These are phyloP conservation scores for Pleurozium schreberi DNA, from an alignment of 225 moss, liverwort and hornwort genomes.

Conservation along the genomic window DNA sequence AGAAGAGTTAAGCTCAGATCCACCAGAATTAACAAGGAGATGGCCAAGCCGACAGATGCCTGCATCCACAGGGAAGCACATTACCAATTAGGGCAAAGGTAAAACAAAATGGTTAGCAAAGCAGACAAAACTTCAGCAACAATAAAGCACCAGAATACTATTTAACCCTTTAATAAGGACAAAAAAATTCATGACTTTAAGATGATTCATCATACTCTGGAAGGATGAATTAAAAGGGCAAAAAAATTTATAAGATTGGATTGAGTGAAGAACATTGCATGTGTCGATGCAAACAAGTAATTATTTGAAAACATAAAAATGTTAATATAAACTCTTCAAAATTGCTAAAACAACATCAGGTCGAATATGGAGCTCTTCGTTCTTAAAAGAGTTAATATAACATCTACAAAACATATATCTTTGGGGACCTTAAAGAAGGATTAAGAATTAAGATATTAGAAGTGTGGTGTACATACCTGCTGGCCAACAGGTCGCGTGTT, in stretches of 20 bases:
- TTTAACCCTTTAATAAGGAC: neutral
- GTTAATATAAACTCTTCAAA: neutral
- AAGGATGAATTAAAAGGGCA: no score
- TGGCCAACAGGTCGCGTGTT: slow-evolving; percentile 77
- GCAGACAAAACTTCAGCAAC: neutral
- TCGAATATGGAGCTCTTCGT: neutral
- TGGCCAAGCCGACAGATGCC: slow-evolving; percentile 80
- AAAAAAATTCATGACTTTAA: neutral
- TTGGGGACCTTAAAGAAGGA: neutral
- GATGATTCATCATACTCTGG: neutral
- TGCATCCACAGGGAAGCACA: slow-evolving; percentile 21
- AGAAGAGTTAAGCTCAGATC: slow-evolving; percentile 87
- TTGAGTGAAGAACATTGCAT: neutral
- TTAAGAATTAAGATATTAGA: neutral
- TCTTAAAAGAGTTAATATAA: neutral
- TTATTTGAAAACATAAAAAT: neutral
- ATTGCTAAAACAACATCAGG: neutral
- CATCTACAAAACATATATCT: neutral
- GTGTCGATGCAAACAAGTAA: neutral
- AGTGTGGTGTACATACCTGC: slow-evolving; percentile 25
- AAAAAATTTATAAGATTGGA: neutral
- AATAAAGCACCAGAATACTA: neutral
- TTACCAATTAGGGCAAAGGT: neutral
- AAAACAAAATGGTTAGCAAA: no score
- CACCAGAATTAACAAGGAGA: slow-evolving; percentile 64